A percentile compares a stretch with the other conserved stretches of the same genome.
These are phyloP conservation scores for Oldenlandia corymbosa DNA, from an alignment of 257 asterid species.

Conservation along the genomic window DNA sequence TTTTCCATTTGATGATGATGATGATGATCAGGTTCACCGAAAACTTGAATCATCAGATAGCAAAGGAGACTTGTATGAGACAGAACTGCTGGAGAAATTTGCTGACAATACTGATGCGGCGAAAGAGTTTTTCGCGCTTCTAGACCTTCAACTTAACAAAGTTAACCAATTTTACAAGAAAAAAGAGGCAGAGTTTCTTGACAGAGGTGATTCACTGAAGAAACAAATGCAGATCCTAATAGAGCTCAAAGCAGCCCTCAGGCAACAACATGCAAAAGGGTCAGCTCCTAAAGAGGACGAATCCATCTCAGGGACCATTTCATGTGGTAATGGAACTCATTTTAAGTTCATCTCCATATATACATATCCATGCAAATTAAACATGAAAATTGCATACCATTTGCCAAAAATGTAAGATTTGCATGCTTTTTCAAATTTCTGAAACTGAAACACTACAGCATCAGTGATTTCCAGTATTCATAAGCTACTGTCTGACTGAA, in stretches of 20 bases:
- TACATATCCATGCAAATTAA: neutral
- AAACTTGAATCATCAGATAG: constrained; percentile 44
- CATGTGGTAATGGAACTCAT: constrained; percentile 48
- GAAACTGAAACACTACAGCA: neutral
- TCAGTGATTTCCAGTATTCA: neutral
- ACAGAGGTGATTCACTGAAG: constrained; percentile 66
- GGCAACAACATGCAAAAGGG: constrained; percentile 32
- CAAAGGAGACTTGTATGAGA: constrained; percentile 61
- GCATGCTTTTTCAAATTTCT: neutral
- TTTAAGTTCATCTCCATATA: constrained; percentile 4
- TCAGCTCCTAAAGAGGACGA: constrained; percentile 49
- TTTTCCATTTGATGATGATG: neutral
- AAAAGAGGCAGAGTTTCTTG: constrained; percentile 80
- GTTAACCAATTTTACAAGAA: constrained; percentile 69
- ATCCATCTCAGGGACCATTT: constrained; percentile 69
- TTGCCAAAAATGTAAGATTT: too few species aligned
- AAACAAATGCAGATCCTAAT: constrained; percentile 75
- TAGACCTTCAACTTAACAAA: constrained; percentile 82
- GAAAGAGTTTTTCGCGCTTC: constrained; percentile 55
- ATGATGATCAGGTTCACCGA: constrained; percentile 52
- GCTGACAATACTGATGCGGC: constrained; percentile 66
- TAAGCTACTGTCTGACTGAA: neutral
- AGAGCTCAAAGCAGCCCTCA: constrained; percentile 53
- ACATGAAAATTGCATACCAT: too few species aligned
- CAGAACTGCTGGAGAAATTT: constrained; percentile 67